phyloP scores from a whole-genome alignment of 345 rosid genomes.

The Eucalyptus cloeziana region DNA sequence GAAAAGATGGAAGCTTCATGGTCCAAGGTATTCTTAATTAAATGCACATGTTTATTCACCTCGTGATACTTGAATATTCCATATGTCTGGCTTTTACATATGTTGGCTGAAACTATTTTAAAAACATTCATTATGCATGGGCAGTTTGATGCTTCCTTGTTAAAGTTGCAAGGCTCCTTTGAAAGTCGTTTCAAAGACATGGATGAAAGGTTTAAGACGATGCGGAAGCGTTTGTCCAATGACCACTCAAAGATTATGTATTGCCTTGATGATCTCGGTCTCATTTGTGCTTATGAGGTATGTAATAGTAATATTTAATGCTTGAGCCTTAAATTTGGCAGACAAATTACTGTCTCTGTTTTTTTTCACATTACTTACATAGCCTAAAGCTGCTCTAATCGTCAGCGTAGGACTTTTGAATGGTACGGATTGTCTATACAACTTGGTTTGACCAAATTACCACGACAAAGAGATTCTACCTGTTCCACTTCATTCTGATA shows the following conservation, averaged over 20 bases:
- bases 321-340: neutral
- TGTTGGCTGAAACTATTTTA: neutral
- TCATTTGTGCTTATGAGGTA: constrained; percentile 79
- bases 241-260: constrained; percentile 49
- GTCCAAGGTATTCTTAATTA: constrained; percentile 43
- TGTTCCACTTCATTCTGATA: neutral
- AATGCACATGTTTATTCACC: neutral
- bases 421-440: neutral
- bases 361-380: neutral
- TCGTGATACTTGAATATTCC: neutral
- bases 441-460: neutral
- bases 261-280: constrained; percentile 83
- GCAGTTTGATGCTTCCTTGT: constrained; percentile 51
- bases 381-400: neutral
- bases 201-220: constrained; percentile 32
- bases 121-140: constrained; percentile 3
- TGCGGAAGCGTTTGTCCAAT: constrained; percentile 29
- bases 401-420: neutral
- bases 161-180: constrained; percentile 20
- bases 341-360: neutral
- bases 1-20: constrained; percentile 37
- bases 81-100: neutral
- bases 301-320: neutral
- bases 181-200: constrained; percentile 18
- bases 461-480: neutral